Base-by-base conservation (phyloP, 768 basidiomycete species). In the Tylopilus vinaceipallidus region DNA sequence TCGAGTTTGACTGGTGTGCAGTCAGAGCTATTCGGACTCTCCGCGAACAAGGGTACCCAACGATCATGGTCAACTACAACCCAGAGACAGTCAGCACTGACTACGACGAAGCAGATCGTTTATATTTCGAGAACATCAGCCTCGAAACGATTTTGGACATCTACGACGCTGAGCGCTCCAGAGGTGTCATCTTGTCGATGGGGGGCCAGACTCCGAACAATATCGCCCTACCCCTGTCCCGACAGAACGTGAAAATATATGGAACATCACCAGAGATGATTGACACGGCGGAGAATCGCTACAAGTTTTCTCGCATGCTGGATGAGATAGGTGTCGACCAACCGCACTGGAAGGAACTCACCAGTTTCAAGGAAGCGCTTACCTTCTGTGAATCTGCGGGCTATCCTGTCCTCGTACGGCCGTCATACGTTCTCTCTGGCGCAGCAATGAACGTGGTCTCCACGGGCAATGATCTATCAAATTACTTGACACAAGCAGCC, bases 371-470 rank as follows among this genome's bases (percentile, higher is more conserved):
- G 29, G 93, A 92, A 57, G 97, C 97, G 2, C 72, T 83, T 51
- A 63, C 77, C 24, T 99, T 99, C 80, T 98, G 97, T 69, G 80
- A 88, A 57, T 86, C 86, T 56, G 97, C 97, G 49, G 90, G 90
- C 4, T 98, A 90, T 68, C 95, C 95, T 4, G 95, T 98, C 36
- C 83, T 99, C 27, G 95, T 98, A 19, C 84, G 95, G 50, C 95
- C 95, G 0, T 99, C 95, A 0, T 99, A 98, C 65, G 95, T 98
- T 42, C 83, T 99, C n/a, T 99, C 97, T 2, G 97, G 97, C 38
- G 97, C 95, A 2, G 97, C 97, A 22, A 99, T 99, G 97, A 99
- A 99, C 66, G 95, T 99, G 50, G 97, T 98, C 13, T 98, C 88
- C 50, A 95, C 92, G 11, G 77, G 80, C 36, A 87, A 95, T 63